A percentile compares a stretch with the other conserved stretches of the same genome.
These are phyloP conservation scores for Sugiyamaella lignohabitans DNA, from an alignment of 805 yeast species.

Conservation along the genomic window DNA sequence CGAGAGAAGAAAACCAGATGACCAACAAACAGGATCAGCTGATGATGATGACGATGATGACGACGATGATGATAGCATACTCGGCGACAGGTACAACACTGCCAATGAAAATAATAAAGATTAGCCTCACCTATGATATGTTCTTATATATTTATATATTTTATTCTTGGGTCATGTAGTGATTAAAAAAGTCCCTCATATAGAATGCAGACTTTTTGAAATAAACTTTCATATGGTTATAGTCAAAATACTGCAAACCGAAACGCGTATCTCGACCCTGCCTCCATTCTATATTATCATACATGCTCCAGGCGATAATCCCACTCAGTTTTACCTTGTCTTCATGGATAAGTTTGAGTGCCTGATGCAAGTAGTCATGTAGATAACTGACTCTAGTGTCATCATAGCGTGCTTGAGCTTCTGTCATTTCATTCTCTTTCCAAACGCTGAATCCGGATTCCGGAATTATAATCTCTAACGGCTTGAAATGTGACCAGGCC, in stretches of 20 bases:
- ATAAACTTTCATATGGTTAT: constrained; percentile 10
- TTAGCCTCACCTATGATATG: not conserved
- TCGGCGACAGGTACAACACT: not conserved
- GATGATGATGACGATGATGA: constrained; percentile 31
- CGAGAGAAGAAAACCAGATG: constrained; percentile 21
- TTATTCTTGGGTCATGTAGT: constrained; percentile 8
- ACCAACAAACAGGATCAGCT: constrained; percentile 17
- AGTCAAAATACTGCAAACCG: constrained; percentile 22
- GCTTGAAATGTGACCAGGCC: constrained; percentile 25
- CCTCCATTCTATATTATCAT: constrained; percentile 35
- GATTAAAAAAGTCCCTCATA: constrained; percentile 15
- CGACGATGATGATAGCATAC: constrained; percentile 12
- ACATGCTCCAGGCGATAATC: constrained; percentile 32
- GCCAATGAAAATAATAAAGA: not conserved
- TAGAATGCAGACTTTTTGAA: constrained; percentile 22
- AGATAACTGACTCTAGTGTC: constrained; percentile 30
- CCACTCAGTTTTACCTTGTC: constrained; percentile 31
- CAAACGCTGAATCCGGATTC: constrained; percentile 35
- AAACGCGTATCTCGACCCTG: constrained; percentile 20
- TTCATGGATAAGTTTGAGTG: constrained; percentile 23
- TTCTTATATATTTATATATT: constrained; percentile 1
- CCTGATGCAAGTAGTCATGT: constrained; percentile 28
- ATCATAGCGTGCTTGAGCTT: constrained; percentile 29
- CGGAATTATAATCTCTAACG: constrained; percentile 26
- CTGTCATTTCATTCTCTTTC: constrained; percentile 28